Conservation (phyloP, 2,329 filamentous ascomycete species). For the Xylariaceae sp. region DNA sequence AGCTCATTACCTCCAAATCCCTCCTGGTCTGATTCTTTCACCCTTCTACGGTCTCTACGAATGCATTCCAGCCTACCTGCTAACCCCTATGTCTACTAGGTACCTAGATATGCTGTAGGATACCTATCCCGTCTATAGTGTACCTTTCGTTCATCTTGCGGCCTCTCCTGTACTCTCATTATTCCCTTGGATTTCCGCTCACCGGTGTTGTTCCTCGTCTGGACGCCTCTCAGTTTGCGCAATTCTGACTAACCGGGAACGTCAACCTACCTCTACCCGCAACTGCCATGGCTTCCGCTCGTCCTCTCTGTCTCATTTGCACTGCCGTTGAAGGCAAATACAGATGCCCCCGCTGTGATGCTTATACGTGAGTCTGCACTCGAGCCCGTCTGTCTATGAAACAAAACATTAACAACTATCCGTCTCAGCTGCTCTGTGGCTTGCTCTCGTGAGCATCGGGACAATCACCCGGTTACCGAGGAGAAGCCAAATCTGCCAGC, state of each 20-base stretch:
- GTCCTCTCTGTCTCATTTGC: constrained; percentile 49
- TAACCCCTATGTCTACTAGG: background rate
- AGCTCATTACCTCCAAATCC: background rate
- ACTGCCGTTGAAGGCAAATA: constrained; percentile 51
- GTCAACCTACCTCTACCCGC: background rate
- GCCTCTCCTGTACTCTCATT: background rate
- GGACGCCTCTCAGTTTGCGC: background rate
- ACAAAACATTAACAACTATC: constrained; percentile 3
- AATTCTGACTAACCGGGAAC: no score
- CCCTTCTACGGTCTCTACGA: background rate
- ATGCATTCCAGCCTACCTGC: background rate
- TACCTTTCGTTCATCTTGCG: background rate
- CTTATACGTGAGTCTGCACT: constrained; percentile 50
- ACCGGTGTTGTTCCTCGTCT: background rate
- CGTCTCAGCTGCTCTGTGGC: constrained; percentile 52
- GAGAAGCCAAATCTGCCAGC: constrained; percentile 11
- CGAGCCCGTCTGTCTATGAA: background rate
- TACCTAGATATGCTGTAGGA: background rate
- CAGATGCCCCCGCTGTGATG: constrained; percentile 57
- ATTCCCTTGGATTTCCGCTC: background rate
- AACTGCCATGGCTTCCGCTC: constrained; percentile 25
- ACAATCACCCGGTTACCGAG: constrained; percentile 44
- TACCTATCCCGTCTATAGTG: background rate
- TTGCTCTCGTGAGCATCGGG: constrained; percentile 52
- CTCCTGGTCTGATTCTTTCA: background rate